Evolutionary conservation across 2,329 filamentous ascomycete species (phyloP), one percentile per base, ranked within the genome.

Genomic region (Paracoccidioides lutzii): DNA sequence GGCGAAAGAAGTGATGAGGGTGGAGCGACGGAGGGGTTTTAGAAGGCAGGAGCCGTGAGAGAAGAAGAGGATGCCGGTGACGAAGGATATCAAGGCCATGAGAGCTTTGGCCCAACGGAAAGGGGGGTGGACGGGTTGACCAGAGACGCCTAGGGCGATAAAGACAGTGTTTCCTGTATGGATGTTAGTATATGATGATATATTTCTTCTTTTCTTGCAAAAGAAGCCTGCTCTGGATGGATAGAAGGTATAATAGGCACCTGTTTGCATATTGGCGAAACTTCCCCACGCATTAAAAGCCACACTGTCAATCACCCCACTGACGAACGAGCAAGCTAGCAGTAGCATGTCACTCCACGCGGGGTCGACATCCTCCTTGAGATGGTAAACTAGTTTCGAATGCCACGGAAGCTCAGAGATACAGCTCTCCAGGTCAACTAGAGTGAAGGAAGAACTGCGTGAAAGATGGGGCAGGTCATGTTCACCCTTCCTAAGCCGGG

Each of bases 31-130:
- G 12, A 66, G 67, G 3, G 69, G 62, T 3, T 53, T 59, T 32
- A 71, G 61, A 14, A 62, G 54, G 4, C 71, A 66, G 28, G 66
- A 67, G 5, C 68, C 52, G 30, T 66, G 60, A 48, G 66, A 71
- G 64, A 74, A 75, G 60, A 73, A 66, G 37, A 75, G 45, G 22
- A 69, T 69, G 57, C 71, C 68, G 9, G 64, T 15, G n/a, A 72
- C 57, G 60, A 73, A 75, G 37, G 67, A 62, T 6, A 57, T 59
- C 0, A 75, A 63, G n/a, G 72, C 66, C 22, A 70, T 68, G 38
- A 75, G 65, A 3, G 71, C 72, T 59, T 74, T 74, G 58, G 70
- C 68, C 67, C 71, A 75, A 45, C 70, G 68, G 53, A 70, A 71
- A 5, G 65, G 62, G 37, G 71, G 71, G 40, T 67, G 66, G 35